A percentile compares a stretch with the other conserved stretches of the same genome.
Conservation (phyloP, 768 basidiomycete genomes). For the Rhodotorula graminis region DNA sequence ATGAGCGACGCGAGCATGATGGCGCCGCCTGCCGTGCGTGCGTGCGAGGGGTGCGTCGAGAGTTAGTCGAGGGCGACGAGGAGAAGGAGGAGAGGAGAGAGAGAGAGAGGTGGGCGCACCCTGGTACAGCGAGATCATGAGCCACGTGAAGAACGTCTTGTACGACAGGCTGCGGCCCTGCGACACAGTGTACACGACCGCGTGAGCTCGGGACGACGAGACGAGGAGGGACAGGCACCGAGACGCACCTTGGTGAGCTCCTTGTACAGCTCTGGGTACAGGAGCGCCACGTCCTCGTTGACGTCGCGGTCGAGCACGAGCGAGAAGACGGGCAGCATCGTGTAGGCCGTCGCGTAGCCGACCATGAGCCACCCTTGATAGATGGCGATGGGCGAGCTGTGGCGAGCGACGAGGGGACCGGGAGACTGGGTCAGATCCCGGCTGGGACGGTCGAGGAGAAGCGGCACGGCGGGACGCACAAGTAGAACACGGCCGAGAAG, state of each 20-base stretch:
- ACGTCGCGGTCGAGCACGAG: slow-evolving; percentile 92
- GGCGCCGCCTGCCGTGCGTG: slow-evolving; percentile 82
- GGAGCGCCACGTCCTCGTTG: slow-evolving; percentile 85
- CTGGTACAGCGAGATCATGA: slow-evolving; percentile 96
- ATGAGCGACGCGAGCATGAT: slow-evolving; percentile 98
- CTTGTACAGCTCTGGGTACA: slow-evolving; percentile 97
- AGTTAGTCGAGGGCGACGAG: background rate
- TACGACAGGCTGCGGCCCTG: slow-evolving; percentile 90
- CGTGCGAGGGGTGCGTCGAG: no score
- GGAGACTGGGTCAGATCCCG: background rate
- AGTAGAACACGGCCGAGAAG: slow-evolving; percentile 47
- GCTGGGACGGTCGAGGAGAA: slow-evolving; percentile 14
- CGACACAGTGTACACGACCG: background rate
- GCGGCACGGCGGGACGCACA: slow-evolving; percentile 9
- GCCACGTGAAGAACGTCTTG: slow-evolving; percentile 98
- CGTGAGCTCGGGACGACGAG: background rate
- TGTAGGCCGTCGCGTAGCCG: slow-evolving; percentile 58
- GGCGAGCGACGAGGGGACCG: background rate
- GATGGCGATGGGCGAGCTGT: slow-evolving; percentile 86
- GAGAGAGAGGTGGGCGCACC: slow-evolving; percentile 52
- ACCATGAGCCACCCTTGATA: slow-evolving; percentile 99
- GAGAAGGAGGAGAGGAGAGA: background rate
- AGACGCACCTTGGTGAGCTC: slow-evolving; percentile 81
- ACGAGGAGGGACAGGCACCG: background rate
- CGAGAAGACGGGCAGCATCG: slow-evolving; percentile 98